phyloP scores from a whole-genome alignment of 768 basidiomycete species.

The Cubamyces lactineus region DNA sequence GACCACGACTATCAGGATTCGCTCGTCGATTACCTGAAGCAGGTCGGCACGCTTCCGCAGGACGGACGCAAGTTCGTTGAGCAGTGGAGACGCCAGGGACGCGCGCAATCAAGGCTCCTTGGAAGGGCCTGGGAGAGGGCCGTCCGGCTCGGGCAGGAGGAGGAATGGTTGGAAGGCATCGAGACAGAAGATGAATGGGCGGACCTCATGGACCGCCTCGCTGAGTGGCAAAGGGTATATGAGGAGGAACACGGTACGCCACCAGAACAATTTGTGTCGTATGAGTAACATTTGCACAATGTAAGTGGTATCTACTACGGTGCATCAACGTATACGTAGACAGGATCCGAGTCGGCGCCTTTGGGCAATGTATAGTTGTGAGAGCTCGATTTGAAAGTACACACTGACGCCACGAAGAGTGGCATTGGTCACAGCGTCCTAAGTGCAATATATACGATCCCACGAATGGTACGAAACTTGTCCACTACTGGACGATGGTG shows the following conservation, averaged over 20 bases:
- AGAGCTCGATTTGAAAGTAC: no score
- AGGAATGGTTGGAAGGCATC: conserved; percentile 51
- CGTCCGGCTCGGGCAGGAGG: conserved; percentile 43
- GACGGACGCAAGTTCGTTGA: conserved; percentile 52
- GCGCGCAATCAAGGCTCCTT: conserved; percentile 39
- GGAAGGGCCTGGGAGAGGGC: conserved; percentile 49
- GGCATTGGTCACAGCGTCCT: no score
- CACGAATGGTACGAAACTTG: no score
- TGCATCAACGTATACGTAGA: no score
- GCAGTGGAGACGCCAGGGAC: conserved; percentile 47
- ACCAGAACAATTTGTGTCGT: conserved; percentile 4
- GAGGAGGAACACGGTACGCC: conserved; percentile 39
- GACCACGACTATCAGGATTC: conserved; percentile 39
- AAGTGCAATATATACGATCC: no score
- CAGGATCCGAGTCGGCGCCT: no score
- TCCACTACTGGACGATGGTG: no score
- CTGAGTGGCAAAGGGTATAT: conserved; percentile 57
- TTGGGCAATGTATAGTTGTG: no score
- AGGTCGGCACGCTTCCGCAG: conserved; percentile 39
- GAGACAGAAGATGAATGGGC: conserved; percentile 56
- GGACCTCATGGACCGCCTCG: conserved; percentile 49
- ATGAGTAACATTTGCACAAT: not conserved
- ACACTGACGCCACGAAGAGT: no score
- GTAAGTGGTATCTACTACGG: no score
- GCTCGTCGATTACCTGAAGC: conserved; percentile 35